Evolutionary conservation across 192 early-diverging fungal species (phyloP).

Genomic region (Coemansia sp.): DNA sequence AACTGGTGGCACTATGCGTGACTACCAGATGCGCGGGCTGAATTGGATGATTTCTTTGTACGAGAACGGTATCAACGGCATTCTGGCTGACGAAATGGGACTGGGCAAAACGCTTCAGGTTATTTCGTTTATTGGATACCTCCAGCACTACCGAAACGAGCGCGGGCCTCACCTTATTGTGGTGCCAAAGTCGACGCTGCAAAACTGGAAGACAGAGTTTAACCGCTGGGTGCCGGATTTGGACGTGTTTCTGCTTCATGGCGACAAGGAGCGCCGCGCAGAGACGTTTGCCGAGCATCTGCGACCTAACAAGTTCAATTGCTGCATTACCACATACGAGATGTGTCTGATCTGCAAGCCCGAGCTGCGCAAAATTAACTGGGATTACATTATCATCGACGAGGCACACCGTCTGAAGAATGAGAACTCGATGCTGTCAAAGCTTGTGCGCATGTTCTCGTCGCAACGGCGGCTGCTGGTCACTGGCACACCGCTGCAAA

Average conservation of each 20-base stretch:
- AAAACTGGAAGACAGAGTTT: constrained; percentile 96
- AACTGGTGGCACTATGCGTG: constrained; percentile 85
- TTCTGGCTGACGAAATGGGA: constrained; percentile 99
- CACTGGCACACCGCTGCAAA: constrained; percentile 95
- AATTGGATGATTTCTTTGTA: constrained; percentile 98
- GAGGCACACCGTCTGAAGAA: constrained; percentile 84
- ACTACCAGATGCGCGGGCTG: constrained; percentile 95
- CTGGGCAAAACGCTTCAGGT: constrained; percentile 96
- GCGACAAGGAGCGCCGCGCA: constrained; percentile 76
- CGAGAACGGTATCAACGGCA: constrained; percentile 98
- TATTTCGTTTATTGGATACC: constrained; percentile 93
- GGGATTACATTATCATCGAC: constrained; percentile 78
- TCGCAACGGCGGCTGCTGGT: constrained; percentile 87
- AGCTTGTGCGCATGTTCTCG: constrained; percentile 88
- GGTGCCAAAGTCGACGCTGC: constrained; percentile 93
- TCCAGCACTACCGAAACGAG: constrained; percentile 77
- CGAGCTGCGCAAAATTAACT: constrained; percentile 71
- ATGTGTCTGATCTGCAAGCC: constrained; percentile 90
- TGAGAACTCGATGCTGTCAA: constrained; percentile 92
- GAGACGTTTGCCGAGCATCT: constrained; percentile 58
- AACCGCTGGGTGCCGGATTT: constrained; percentile 87
- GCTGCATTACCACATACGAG: constrained; percentile 96
- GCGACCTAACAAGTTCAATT: constrained; percentile 70
- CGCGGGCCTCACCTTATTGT: constrained; percentile 90
- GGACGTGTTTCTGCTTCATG: constrained; percentile 86